Evolutionary conservation across 192 early-diverging fungal genomes (phyloP).

Genomic region (Lunasporangiospora selenospora): DNA sequence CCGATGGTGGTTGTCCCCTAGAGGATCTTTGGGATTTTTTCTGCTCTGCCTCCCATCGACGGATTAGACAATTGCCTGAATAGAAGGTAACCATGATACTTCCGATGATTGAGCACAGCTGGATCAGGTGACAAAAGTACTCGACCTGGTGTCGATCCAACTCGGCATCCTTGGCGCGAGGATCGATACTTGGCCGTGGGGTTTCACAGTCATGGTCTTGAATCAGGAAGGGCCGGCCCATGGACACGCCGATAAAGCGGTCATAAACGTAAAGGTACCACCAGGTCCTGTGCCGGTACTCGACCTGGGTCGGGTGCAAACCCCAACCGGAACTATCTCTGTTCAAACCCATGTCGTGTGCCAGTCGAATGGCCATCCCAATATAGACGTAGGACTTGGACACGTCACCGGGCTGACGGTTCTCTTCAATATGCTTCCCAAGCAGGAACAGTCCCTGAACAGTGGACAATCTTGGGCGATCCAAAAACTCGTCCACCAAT

Average conservation of each 20-base stretch:
- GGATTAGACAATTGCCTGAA: constrained; percentile 3
- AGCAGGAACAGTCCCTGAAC: constrained; percentile 56
- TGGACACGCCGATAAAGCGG: not conserved
- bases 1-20: no score
- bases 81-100: constrained; percentile 8
- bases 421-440: constrained; percentile 52
- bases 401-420: constrained; percentile 36
- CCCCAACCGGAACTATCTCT: constrained; percentile 49
- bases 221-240: constrained; percentile 11
- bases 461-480: constrained; percentile 49
- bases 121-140: not conserved
- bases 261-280: constrained; percentile 18
- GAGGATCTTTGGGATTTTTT: no score
- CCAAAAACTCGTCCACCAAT: constrained; percentile 53
- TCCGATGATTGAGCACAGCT: not conserved
- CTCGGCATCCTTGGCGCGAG: not conserved
- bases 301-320: not conserved
- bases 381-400: constrained; percentile 49
- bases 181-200: constrained; percentile 6
- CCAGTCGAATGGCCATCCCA: constrained; percentile 68
- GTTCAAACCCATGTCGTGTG: constrained; percentile 73
- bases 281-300: constrained; percentile 13
- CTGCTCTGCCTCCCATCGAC: no score
- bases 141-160: constrained; percentile 2
- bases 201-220: constrained; percentile 15